Evolutionary conservation across 139 green algal genomes (phyloP).

Genomic region (Tetraselmis chui): DNA sequence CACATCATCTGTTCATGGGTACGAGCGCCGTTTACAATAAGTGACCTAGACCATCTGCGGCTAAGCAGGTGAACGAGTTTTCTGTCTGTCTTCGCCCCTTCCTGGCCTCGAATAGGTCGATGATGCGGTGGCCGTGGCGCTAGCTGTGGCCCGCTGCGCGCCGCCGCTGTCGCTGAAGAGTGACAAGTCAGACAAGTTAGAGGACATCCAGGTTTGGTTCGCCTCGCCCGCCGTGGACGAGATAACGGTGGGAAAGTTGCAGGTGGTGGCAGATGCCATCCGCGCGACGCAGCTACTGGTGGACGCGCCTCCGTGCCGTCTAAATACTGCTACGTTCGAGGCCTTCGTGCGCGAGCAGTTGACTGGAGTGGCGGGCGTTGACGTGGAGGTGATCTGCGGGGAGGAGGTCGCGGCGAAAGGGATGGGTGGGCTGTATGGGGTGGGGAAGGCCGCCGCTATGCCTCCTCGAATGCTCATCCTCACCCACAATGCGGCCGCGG

Average conservation of each 20-base stretch:
- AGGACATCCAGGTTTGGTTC: background rate
- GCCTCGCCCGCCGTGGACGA: background rate
- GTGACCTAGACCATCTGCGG: too few species aligned
- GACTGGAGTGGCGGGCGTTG: background rate
- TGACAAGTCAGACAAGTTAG: background rate
- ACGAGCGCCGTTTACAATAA: too few species aligned
- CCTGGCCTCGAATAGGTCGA: background rate
- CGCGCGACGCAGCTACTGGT: background rate
- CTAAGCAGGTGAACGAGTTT: too few species aligned
- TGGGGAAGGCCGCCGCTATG: constrained; percentile 6
- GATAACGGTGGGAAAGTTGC: background rate
- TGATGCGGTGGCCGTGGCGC: background rate
- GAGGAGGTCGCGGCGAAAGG: constrained; percentile 1
- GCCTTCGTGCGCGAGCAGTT: background rate
- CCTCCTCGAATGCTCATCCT: background rate
- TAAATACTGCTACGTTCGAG: background rate
- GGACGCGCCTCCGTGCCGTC: background rate
- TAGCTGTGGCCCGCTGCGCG: background rate
- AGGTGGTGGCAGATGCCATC: background rate
- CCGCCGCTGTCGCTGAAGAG: background rate
- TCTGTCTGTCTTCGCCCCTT: too few species aligned
- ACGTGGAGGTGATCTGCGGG: constrained; percentile 12
- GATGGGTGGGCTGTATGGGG: background rate
- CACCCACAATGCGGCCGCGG: background rate
- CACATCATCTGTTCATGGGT: background rate